Conservation (phyloP, 805 yeast genomes). For the Kuraishia hungarica region DNA sequence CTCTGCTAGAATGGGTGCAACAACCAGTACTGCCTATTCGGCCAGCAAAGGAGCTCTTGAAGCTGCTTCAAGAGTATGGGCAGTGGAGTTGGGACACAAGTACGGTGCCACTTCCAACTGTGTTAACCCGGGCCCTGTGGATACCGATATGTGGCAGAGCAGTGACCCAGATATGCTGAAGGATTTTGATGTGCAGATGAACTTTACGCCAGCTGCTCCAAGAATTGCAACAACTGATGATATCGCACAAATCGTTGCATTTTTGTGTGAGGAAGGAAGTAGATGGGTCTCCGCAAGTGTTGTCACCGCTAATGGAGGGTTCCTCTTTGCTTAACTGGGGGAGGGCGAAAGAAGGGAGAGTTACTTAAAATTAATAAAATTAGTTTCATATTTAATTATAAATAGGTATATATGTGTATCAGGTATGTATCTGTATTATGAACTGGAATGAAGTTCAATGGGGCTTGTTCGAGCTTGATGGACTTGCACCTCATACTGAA, state of each 20-base stretch:
- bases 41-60: conserved; percentile 13
- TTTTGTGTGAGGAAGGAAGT: conserved; percentile 9
- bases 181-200: conserved; percentile 5
- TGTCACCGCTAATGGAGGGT: conserved; percentile 12
- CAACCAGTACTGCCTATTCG: conserved; percentile 5
- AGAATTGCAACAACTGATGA: conserved; percentile 14
- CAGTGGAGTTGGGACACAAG: conserved; percentile 11
- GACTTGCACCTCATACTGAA: too few species aligned
- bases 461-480: too few species aligned
- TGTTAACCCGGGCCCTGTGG: conserved; percentile 9
- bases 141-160: conserved; percentile 10
- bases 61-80: conserved; percentile 8
- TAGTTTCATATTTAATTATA: too few species aligned
- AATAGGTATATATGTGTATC: too few species aligned
- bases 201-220: conserved; percentile 10
- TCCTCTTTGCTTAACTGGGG: background rate
- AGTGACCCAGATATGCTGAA: conserved; percentile 8
- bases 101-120: conserved; percentile 9
- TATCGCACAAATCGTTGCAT: conserved; percentile 11
- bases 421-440: too few species aligned
- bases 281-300: conserved; percentile 11
- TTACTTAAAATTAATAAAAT: too few species aligned
- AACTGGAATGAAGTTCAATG: too few species aligned
- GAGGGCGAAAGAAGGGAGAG: too few species aligned
- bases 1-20: conserved; percentile 7